Base-by-base conservation (phyloP, 2,329 filamentous ascomycete species). In the Microcyclospora tardicrescens region DNA sequence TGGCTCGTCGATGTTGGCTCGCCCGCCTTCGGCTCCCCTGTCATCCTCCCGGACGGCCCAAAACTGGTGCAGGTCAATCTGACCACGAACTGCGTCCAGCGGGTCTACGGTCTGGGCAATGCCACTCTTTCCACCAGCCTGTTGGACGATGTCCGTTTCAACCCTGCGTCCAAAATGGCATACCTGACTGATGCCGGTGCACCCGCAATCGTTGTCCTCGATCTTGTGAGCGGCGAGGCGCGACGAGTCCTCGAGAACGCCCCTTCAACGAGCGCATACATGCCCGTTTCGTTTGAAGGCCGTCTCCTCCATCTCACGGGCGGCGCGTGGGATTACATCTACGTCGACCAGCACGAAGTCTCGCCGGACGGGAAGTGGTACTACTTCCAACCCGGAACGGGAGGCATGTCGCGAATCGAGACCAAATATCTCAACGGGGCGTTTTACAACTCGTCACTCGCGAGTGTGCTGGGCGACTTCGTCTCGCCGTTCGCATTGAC, bases 321-420 rank as follows among this genome's bases (percentile, higher is more conserved):
- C 8, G 46, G 47, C 10, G 13, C 28, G 10, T 48, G 51, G 13
- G 31, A 41, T 9, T 54, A 51, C 41, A 44, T 58, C 35, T 52
- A 56, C 16, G 52, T 56, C 14, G 60, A 62, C 40, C 60, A 64
- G 38, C 53, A 59, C n/a, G 61, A 63, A 45, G 58, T 63, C 5
- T 61, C 57, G 0, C 60, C 61, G 1, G 55, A 62, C 33, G 58
- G 55, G 2, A 45, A 53, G 14, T 62, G 51, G 28, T 50, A 58
- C 31, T 63, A 63, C 45, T 63, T 60, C 39, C 59, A 63, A 39
- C 58, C 61, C 6, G 48, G 51, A 3, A 56, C 46, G 33, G 61
- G 61, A 10, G 55, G 58, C 2, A 44, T 64, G 43, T 57, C 42
- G 31, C 51, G 55, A 6, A 57, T 64, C 41, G 45, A 56, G 37